These are phyloP conservation scores for Zymoseptoria passerinii DNA, from an alignment of 2,329 filamentous ascomycete genomes.

Conservation along the genomic window DNA sequence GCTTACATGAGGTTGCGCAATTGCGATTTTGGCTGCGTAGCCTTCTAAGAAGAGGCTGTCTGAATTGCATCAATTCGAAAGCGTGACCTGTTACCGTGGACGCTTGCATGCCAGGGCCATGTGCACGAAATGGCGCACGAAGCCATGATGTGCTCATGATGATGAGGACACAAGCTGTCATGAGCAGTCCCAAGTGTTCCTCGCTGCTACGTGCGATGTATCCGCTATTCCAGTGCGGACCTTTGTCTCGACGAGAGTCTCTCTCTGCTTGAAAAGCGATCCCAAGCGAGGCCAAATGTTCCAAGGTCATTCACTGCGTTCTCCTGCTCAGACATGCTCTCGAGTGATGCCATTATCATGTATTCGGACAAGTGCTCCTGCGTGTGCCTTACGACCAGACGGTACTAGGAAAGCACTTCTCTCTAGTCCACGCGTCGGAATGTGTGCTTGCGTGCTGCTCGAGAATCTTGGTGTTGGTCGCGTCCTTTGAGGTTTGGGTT, in stretches of 20 bases:
- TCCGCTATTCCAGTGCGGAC: not conserved
- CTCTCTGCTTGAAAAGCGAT: not conserved
- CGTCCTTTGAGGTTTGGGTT: constrained; percentile 26
- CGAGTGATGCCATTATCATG: not conserved
- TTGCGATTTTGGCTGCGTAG: too few relatives aligned
- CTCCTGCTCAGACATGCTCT: not conserved
- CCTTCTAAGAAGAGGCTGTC: too few relatives aligned
- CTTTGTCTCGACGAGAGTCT: not conserved
- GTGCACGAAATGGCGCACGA: not conserved
- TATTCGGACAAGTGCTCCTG: not conserved
- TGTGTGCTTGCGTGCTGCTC: constrained; percentile 48
- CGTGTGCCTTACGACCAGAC: not conserved
- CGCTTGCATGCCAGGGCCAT: not conserved
- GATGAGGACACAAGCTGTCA: not conserved
- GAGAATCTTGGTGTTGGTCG: constrained; percentile 45
- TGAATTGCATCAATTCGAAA: too few relatives aligned
- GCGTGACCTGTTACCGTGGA: too few relatives aligned
- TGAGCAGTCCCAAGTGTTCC: not conserved
- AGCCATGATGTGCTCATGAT: not conserved
- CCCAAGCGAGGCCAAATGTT: not conserved
- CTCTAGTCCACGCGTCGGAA: constrained; percentile 47
- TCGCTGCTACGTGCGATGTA: not conserved
- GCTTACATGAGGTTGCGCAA: too few relatives aligned
- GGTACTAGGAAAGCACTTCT: constrained; percentile 50
- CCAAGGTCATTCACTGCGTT: not conserved